Conservation (phyloP, 2,329 filamentous ascomycete species). For the Huntiella savannae region DNA sequence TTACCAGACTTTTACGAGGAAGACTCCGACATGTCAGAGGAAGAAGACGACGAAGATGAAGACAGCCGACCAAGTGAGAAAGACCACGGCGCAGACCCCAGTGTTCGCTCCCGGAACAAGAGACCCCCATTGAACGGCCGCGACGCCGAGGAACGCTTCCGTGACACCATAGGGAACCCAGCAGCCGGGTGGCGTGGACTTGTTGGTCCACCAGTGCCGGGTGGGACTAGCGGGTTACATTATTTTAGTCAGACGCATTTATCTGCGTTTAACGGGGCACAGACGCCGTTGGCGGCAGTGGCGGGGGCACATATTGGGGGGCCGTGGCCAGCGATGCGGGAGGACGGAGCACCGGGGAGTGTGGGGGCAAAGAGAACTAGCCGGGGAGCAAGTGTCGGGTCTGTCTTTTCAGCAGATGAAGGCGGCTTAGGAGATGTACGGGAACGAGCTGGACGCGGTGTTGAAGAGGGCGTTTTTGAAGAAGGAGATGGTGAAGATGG, state of each 20-base stretch:
- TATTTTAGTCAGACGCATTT: slow-evolving; percentile 63
- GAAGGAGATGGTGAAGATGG: slow-evolving; percentile 7
- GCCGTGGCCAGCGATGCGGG: slow-evolving; percentile 4
- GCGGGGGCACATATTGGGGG: slow-evolving; percentile 31
- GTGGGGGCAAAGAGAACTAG: slow-evolving; percentile 1
- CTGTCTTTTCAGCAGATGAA: slow-evolving; percentile 15
- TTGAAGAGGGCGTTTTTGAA: slow-evolving; percentile 18
- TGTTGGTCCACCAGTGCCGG: slow-evolving; percentile 41
- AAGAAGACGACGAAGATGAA: slow-evolving; percentile 21
- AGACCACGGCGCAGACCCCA: slow-evolving; percentile 13
- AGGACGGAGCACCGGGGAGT: slow-evolving; percentile 1
- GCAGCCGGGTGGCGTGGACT: slow-evolving; percentile 6
- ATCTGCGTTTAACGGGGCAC: slow-evolving; percentile 50
- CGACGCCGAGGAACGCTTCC: slow-evolving; percentile 13
- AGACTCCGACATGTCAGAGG: slow-evolving; percentile 36
- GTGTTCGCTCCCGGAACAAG: slow-evolving; percentile 9
- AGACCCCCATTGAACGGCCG: slow-evolving; percentile 12
- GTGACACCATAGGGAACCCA: slow-evolving; percentile 9
- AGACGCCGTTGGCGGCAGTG: slow-evolving; percentile 62
- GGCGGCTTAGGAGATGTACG: slow-evolving; percentile 22
- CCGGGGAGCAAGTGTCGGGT: slow-evolving; percentile 6
- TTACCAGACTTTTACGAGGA: slow-evolving; percentile 92
- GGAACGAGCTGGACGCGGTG: slow-evolving; percentile 17
- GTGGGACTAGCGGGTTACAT: slow-evolving; percentile 57
- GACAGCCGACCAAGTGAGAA: slow-evolving; percentile 12